Evolutionary conservation across 176 grass and related monocot genomes (phyloP).

Genomic region (Areca catechu): DNA sequence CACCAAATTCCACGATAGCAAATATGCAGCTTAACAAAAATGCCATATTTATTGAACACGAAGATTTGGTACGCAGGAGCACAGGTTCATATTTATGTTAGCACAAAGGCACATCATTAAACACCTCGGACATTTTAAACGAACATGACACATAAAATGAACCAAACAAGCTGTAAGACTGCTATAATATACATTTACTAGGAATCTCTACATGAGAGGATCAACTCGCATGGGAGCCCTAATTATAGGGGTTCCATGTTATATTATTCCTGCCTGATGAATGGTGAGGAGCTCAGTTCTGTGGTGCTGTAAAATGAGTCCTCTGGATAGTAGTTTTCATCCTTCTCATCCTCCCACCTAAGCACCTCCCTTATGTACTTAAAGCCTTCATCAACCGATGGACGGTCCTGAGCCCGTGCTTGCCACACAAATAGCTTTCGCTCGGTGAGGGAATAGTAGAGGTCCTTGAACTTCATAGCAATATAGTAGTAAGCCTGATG

Average conservation of each 20-base stretch:
- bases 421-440: constrained; percentile 93
- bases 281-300: constrained; percentile 67
- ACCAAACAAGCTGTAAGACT: too few relatives aligned
- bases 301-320: constrained; percentile 93
- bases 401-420: constrained; percentile 50
- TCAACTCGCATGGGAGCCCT: too few relatives aligned
- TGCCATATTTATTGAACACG: too few relatives aligned
- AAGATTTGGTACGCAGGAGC: too few relatives aligned
- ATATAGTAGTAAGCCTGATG: constrained; percentile 94
- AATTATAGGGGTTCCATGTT: background rate
- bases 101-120: too few relatives aligned
- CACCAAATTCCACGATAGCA: too few relatives aligned
- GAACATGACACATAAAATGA: too few relatives aligned
- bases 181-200: too few relatives aligned
- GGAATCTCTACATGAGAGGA: too few relatives aligned
- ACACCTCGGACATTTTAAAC: too few relatives aligned
- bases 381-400: constrained; percentile 67
- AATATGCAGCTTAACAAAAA: too few relatives aligned
- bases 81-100: too few relatives aligned
- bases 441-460: constrained; percentile 41
- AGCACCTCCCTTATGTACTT: constrained; percentile 74
- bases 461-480: constrained; percentile 82
- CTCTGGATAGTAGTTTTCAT: constrained; percentile 39
- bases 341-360: constrained; percentile 83
- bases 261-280: constrained; percentile 57